These are phyloP conservation scores for Phytophthora brassicae DNA, from an alignment of 352 stramenopile genomes.

Conservation along the genomic window DNA sequence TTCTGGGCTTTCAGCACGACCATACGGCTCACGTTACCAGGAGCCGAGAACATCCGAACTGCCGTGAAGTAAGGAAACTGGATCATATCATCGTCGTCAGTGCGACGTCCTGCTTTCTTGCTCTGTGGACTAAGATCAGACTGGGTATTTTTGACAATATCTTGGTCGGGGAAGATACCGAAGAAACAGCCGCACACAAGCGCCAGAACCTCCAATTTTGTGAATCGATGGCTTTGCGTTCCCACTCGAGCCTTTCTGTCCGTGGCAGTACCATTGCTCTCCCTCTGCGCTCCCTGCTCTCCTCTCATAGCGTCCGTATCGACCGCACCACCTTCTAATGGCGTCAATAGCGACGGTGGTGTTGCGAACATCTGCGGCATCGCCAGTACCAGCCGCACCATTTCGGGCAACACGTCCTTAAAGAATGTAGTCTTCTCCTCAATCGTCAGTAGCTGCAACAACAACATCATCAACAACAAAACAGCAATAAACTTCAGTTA, in stretches of 20 bases:
- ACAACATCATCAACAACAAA: conserved; percentile 1
- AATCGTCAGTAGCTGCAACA: conserved; percentile 39
- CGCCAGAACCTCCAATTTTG: conserved; percentile 47
- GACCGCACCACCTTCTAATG: conserved; percentile 16
- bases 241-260: conserved; percentile 10
- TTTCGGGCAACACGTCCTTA: conserved; percentile 42
- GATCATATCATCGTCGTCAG: conserved; percentile 14
- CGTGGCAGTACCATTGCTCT: neutral
- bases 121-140: conserved; percentile 3
- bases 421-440: conserved; percentile 46
- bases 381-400: conserved; percentile 47
- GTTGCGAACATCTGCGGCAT: conserved; percentile 53
- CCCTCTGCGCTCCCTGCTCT: neutral
- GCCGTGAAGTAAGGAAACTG: conserved; percentile 64
- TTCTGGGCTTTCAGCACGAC: conserved; percentile 61
- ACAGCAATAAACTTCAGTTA: neutral
- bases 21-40: conserved; percentile 22
- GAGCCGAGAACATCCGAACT: conserved; percentile 38
- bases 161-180: conserved; percentile 57
- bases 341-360: conserved; percentile 41
- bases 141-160: conserved; percentile 10
- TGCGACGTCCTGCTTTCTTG: conserved; percentile 10
- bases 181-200: conserved; percentile 68
- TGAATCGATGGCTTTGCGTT: conserved; percentile 36
- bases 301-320: neutral